A percentile compares a stretch with the other conserved stretches of the same genome.
phyloP scores from a whole-genome alignment of 2,329 filamentous ascomycete species.

The Podosphaera fusca region DNA sequence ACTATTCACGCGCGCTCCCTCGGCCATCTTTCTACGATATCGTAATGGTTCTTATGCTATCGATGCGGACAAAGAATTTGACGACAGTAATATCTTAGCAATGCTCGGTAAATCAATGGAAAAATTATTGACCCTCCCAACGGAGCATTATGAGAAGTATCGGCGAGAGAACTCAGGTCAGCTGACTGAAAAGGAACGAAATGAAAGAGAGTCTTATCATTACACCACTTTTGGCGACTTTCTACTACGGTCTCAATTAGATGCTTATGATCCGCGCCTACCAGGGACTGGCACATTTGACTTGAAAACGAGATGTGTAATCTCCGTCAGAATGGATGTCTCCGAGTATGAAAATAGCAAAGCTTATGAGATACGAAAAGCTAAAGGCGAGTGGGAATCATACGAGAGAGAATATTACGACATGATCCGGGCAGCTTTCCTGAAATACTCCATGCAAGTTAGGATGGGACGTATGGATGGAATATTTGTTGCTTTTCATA shows the following conservation, averaged over 20 bases:
- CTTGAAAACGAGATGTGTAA: conserved; percentile 78
- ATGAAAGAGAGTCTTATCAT: conserved; percentile 58
- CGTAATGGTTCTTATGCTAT: conserved; percentile 79
- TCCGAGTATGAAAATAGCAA: conserved; percentile 45
- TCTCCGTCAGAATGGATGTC: conserved; percentile 77
- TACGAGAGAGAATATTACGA: conserved; percentile 93
- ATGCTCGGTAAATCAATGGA: conserved; percentile 93
- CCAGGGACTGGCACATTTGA: conserved; percentile 91
- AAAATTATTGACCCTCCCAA: conserved; percentile 69
- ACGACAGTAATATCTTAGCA: conserved; percentile 64
- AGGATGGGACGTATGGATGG: conserved; percentile 97
- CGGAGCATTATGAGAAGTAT: conserved; percentile 68
- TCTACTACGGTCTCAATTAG: conserved; percentile 83
- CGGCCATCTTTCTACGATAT: conserved; percentile 60
- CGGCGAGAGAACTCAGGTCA: conserved; percentile 42
- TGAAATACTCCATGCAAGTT: conserved; percentile 93
- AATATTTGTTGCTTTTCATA: conserved; percentile 93
- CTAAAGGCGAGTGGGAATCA: conserved; percentile 63
- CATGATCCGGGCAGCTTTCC: conserved; percentile 81
- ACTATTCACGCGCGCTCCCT: conserved; percentile 44
- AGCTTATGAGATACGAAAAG: conserved; percentile 66
- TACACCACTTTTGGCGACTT: conserved; percentile 75
- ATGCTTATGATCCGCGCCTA: conserved; percentile 65
- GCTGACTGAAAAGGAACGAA: conserved; percentile 47
- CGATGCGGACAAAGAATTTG: conserved; percentile 84